phyloP scores from a whole-genome alignment of 371 early-diverging fungal genomes.

The Mortierella sp. region DNA sequence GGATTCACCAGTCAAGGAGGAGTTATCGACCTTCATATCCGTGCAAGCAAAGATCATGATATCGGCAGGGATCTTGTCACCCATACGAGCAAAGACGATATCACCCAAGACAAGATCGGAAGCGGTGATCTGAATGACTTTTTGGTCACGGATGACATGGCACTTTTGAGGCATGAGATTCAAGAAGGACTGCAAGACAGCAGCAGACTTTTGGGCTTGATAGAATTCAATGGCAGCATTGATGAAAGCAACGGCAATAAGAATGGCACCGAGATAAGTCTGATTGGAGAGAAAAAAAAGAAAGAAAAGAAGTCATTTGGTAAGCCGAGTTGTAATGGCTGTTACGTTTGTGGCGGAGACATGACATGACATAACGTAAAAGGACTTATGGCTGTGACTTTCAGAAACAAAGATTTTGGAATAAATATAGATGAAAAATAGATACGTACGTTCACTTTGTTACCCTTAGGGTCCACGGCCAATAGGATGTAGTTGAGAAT shows the following conservation, averaged over 20 bases:
- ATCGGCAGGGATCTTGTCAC: constrained; percentile 96
- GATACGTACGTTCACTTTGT: constrained; percentile 77
- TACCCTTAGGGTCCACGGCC: constrained; percentile 76
- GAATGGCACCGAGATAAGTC: constrained; percentile 91
- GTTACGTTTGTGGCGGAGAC: background rate
- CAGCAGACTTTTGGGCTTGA: constrained; percentile 88
- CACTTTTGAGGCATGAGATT: constrained; percentile 90
- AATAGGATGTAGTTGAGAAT: constrained; percentile 82
- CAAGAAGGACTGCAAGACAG: constrained; percentile 89
- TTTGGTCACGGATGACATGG: constrained; percentile 81
- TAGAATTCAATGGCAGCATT: constrained; percentile 94
- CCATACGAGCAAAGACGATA: constrained; percentile 84
- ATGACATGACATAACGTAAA: background rate
- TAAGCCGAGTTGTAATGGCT: background rate
- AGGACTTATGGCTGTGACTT: background rate
- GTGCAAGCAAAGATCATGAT: constrained; percentile 74
- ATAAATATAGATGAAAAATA: background rate
- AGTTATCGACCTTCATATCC: constrained; percentile 95
- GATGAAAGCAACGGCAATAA: constrained; percentile 88
- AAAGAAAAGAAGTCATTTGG: background rate
- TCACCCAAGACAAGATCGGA: constrained; percentile 89
- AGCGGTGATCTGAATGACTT: constrained; percentile 71
- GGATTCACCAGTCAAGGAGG: constrained; percentile 93
- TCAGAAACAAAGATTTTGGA: no score
- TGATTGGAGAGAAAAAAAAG: constrained; percentile 56